phyloP scores from a whole-genome alignment of 257 asterid genomes.

The Solanum tacnaense region DNA sequence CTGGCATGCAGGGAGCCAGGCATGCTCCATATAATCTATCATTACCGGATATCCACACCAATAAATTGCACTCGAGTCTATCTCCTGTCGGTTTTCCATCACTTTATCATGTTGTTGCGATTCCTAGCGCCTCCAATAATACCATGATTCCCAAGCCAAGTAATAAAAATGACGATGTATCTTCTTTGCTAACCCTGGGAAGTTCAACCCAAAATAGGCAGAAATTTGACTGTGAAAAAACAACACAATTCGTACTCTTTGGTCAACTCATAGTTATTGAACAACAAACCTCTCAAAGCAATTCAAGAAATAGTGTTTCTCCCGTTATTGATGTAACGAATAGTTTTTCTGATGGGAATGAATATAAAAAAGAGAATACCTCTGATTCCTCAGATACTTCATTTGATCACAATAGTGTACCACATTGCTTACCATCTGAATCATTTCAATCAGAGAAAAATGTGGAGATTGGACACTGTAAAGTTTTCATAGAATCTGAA shows the following conservation, averaged over 20 bases:
- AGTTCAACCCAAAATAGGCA: constrained; percentile 17
- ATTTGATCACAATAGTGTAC: constrained; percentile 17
- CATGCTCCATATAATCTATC: constrained; percentile 63
- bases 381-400: constrained; percentile 40
- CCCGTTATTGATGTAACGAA: constrained; percentile 16
- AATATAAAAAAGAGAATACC: constrained; percentile 20
- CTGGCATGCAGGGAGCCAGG: constrained; percentile 99
- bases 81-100: constrained; percentile 29
- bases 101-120: constrained; percentile 12
- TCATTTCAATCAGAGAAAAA: constrained; percentile 23
- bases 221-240: constrained; percentile 18
- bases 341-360: constrained; percentile 33
- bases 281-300: constrained; percentile 39
- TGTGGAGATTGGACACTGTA: constrained; percentile 50
- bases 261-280: constrained; percentile 57
- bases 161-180: constrained; percentile 20
- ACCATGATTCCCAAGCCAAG: constrained; percentile 16
- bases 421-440: constrained; percentile 23
- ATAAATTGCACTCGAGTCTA: constrained; percentile 26
- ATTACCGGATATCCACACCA: constrained; percentile 9
- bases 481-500: constrained; percentile 67
- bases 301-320: constrained; percentile 34
- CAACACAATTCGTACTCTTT: constrained; percentile 46
- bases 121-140: constrained; percentile 11
- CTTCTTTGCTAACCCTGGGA: constrained; percentile 55